Evolutionary conservation across 202 grass and related monocot genomes (phyloP).

Genomic region (Miscanthus sacchariflorus): DNA sequence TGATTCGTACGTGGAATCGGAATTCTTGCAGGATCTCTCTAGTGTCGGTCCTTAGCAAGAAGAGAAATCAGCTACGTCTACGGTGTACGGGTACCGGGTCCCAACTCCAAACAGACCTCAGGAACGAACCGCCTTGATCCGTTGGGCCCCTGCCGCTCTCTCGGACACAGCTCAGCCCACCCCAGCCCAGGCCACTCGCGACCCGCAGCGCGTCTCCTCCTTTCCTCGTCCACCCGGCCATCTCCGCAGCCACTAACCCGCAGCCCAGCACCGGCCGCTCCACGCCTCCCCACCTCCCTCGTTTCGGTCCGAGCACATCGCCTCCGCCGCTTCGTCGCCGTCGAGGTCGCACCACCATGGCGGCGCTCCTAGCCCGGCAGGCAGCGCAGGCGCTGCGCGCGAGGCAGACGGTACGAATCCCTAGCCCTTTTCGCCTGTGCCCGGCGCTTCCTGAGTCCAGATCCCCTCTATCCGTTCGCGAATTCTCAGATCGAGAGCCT

Average conservation of each 20-base stretch:
- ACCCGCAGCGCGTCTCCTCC: background rate
- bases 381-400: constrained; percentile 72
- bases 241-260: constrained; percentile 25
- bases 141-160: background rate
- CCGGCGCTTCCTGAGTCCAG: constrained; percentile 46
- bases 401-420: constrained; percentile 61
- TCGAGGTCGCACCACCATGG: constrained; percentile 60
- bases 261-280: constrained; percentile 22
- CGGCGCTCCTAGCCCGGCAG: constrained; percentile 77
- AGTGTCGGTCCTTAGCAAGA: too few species aligned
- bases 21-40: too few species aligned
- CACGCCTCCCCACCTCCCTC: background rate
- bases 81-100: too few species aligned
- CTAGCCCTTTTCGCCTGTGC: background rate
- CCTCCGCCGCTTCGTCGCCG: constrained; percentile 40
- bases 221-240: constrained; percentile 18
- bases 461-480: background rate
- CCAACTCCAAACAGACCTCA: too few species aligned
- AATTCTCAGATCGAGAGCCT: constrained; percentile 34
- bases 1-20: too few species aligned
- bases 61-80: too few species aligned
- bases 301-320: constrained; percentile 32
- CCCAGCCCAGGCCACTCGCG: background rate
- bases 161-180: background rate
- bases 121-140: background rate